Evolutionary conservation across 495 filamentous ascomycete genomes (phyloP), one percentile per base, ranked within the genome.

Genomic region (Entonaema liquescens): DNA sequence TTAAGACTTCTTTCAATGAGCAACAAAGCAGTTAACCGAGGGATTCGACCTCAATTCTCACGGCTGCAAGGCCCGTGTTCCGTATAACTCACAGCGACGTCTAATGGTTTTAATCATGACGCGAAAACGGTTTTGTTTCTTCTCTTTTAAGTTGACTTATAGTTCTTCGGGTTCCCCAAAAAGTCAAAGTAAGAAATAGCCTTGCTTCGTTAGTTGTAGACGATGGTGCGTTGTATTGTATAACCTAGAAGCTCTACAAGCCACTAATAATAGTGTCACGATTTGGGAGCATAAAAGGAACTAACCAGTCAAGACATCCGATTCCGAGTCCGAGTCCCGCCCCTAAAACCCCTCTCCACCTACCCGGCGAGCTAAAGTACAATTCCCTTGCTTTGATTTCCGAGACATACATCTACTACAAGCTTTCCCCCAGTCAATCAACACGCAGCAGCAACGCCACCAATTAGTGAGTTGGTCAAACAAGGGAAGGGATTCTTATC

Each of bases 21-120:
- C 31, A 40, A 23, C 28, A 38, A 26, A 40, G 8, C 26, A 66
- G 54, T 49, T 70, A 62, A 54, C 59, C 52, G 58, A 70, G 36
- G 25, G 40, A 35, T 55, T 60, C 52, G 55, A 26, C 15, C 52
- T 64, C 36, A 35, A 58, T 64, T 56, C 25, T 52, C 31, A 36
- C 71, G 71, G 71, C 44, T 74, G 19, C 12, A 11, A 74, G 71
- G 71, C 67, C 71, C 71, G 71, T 23, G 15, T 67, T 67, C 71
- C 71, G 62, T 69, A 47, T 58, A 62, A 47, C 29, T 63, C 50
- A 50, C 21, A n/a, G 58, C 58, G 19, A n/a, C 49, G 8, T 66
- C 42, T 57, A 26, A 53, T 19, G 8, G 40, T 42, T 63, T 59
- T 29, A 13, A 26, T 17, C n/a, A 49, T 35, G 19, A 47, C 54